phyloP scores from a whole-genome alignment of 2,329 filamentous ascomycete species.

The Pyrenophora seminiperda region DNA sequence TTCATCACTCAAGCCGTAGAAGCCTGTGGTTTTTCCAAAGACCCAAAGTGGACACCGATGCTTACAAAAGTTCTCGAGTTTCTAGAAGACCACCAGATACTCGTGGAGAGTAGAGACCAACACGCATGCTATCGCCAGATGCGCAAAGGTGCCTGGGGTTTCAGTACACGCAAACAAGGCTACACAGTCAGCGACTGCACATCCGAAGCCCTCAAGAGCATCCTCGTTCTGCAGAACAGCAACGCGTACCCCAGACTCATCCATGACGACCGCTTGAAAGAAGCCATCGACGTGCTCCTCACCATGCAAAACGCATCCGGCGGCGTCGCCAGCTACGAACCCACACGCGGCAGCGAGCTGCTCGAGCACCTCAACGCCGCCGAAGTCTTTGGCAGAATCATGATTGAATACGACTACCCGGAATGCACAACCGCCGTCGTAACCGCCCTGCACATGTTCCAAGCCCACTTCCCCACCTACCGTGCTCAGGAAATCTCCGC shows the following conservation, averaged over 20 bases:
- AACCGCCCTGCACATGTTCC: slow-evolving; percentile 83
- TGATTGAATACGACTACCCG: slow-evolving; percentile 98
- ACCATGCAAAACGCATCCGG: slow-evolving; percentile 88
- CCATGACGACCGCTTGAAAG: slow-evolving; percentile 76
- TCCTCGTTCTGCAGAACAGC: slow-evolving; percentile 81
- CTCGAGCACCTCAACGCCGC: slow-evolving; percentile 91
- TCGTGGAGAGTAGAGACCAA: slow-evolving; percentile 78
- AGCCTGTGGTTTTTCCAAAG: slow-evolving; percentile 76
- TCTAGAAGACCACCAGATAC: slow-evolving; percentile 88
- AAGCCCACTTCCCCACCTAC: slow-evolving; percentile 80
- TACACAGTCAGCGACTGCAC: slow-evolving; percentile 97
- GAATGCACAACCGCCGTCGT: slow-evolving; percentile 97
- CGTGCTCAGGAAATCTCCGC: slow-evolving; percentile 72
- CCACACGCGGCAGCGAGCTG: slow-evolving; percentile 74
- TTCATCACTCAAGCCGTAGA: slow-evolving; percentile 85
- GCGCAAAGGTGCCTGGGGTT: slow-evolving; percentile 93
- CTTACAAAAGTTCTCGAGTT: slow-evolving; percentile 81
- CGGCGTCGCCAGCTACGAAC: slow-evolving; percentile 90
- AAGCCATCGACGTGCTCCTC: slow-evolving; percentile 87
- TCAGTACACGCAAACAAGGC: slow-evolving; percentile 89
- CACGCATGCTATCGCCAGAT: slow-evolving; percentile 85
- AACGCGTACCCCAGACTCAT: slow-evolving; percentile 73
- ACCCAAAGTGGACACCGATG: slow-evolving; percentile 81
- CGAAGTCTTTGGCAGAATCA: slow-evolving; percentile 94
- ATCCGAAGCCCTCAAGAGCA: slow-evolving; percentile 84